These are phyloP conservation scores for Yamadazyma pseudoaaseri DNA, from an alignment of 1,139 yeast genomes.

Conservation along the genomic window DNA sequence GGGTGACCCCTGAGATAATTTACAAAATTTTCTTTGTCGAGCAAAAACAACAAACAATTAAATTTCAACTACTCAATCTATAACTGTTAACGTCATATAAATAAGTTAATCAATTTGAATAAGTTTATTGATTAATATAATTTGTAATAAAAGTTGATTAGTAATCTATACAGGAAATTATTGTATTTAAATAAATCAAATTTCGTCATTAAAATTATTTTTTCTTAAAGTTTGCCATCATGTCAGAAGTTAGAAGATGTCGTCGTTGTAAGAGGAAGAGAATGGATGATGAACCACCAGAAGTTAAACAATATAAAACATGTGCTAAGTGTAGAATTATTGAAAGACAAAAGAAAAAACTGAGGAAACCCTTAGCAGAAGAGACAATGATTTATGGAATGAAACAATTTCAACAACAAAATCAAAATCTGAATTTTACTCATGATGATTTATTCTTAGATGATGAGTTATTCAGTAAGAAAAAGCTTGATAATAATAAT, in stretches of 20 bases:
- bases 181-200: too few relatives aligned
- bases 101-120: too few relatives aligned
- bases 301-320: constrained; percentile 56
- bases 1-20: neutral
- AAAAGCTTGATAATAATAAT: constrained; percentile 11
- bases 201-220: neutral
- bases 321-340: constrained; percentile 61
- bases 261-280: constrained; percentile 62
- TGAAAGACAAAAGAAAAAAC: constrained; percentile 49
- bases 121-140: too few relatives aligned
- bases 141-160: neutral
- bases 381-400: constrained; percentile 50
- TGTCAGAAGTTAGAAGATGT: constrained; percentile 42
- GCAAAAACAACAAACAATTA: constrained; percentile 1
- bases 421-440: constrained; percentile 36
- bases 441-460: constrained; percentile 38
- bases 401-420: constrained; percentile 47
- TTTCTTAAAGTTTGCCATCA: constrained; percentile 6
- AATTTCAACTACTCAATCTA: too few relatives aligned
- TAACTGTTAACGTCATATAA: too few relatives aligned
- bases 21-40: constrained; percentile 1
- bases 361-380: constrained; percentile 47
- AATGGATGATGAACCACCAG: constrained; percentile 59
- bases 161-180: neutral
- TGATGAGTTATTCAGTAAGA: constrained; percentile 23